A percentile compares a stretch with the other conserved stretches of the same genome.
Evolutionary conservation across 176 grass and related monocot genomes (phyloP).

Genomic region (Phragmites australis): DNA sequence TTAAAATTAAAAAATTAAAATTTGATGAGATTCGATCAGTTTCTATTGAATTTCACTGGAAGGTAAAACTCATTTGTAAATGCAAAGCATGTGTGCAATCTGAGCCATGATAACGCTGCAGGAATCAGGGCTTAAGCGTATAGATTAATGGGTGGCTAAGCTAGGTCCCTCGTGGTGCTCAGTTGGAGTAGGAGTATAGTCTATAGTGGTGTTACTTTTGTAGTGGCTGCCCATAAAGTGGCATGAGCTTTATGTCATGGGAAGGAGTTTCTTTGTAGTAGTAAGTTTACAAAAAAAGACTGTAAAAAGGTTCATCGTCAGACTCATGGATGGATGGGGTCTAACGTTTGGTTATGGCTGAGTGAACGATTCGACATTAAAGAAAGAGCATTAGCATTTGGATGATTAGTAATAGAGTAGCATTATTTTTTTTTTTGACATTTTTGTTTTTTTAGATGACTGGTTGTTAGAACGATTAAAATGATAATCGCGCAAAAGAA

Average conservation of each 20-base stretch:
- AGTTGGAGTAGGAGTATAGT: background rate
- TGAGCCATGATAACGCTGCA: background rate
- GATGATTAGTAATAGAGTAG: background rate
- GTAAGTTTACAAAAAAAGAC: constrained; percentile 31
- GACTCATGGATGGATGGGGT: background rate
- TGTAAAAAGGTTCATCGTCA: constrained; percentile 23
- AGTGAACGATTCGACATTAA: background rate
- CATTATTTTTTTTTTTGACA: too few relatives aligned
- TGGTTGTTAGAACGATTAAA: background rate
- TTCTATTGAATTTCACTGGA: too few relatives aligned
- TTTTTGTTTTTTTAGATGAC: background rate
- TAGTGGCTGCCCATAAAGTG: constrained; percentile 32
- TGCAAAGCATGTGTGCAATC: background rate
- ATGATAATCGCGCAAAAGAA: constrained; percentile 1
- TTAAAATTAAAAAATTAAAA: too few relatives aligned
- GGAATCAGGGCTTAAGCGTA: constrained; percentile 25
- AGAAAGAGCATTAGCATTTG: background rate
- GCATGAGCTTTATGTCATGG: constrained; percentile 27
- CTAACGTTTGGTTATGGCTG: background rate
- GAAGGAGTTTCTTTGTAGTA: background rate
- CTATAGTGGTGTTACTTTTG: constrained; percentile 8
- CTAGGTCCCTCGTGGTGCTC: background rate
- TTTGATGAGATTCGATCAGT: too few relatives aligned
- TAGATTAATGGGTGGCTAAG: background rate
- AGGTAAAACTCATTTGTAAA: too few relatives aligned